Percentiles rank a stretch among this genome's conserved stretches.
phyloP scores from a whole-genome alignment of 192 early-diverging fungal genomes.

The Coemansia sp. region DNA sequence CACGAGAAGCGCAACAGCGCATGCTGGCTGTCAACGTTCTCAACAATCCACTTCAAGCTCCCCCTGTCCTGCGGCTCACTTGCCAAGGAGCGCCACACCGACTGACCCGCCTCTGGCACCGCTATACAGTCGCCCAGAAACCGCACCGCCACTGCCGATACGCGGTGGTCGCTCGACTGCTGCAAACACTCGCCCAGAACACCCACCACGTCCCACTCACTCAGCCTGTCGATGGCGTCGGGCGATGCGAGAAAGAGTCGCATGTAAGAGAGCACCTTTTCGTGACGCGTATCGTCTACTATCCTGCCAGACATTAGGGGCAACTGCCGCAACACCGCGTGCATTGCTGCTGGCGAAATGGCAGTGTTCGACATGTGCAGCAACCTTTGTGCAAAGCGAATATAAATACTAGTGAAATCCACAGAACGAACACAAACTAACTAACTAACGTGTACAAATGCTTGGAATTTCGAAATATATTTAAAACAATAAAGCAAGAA shows the following conservation, averaged over 20 bases:
- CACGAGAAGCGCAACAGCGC: conserved; percentile 38
- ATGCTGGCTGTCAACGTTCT: conserved; percentile 37
- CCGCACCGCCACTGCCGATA: conserved; percentile 40
- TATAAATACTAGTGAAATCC: too few species aligned
- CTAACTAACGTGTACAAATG: too few species aligned
- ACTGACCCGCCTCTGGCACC: background rate
- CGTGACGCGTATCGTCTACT: conserved; percentile 75
- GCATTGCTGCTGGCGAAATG: conserved; percentile 40
- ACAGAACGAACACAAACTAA: background rate
- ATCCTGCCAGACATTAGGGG: conserved; percentile 69
- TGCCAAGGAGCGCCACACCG: background rate
- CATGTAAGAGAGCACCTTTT: conserved; percentile 73
- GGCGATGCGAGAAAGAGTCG: conserved; percentile 28
- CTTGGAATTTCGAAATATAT: background rate
- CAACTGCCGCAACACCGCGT: conserved; percentile 58
- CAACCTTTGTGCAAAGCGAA: too few species aligned
- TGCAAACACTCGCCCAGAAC: conserved; percentile 18
- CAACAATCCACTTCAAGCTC: conserved; percentile 21
- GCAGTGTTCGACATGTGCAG: conserved; percentile 34
- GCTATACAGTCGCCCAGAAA: conserved; percentile 33
- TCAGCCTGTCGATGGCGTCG: conserved; percentile 12
- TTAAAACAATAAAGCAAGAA: background rate
- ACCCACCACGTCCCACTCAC: conserved; percentile 17
- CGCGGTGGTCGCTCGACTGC: conserved; percentile 29
- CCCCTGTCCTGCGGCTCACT: background rate